Evolutionary conservation across 2,329 filamentous ascomycete species (phyloP), one percentile per base, ranked within the genome.

Genomic region (Davidsoniella neocaledoniae): DNA sequence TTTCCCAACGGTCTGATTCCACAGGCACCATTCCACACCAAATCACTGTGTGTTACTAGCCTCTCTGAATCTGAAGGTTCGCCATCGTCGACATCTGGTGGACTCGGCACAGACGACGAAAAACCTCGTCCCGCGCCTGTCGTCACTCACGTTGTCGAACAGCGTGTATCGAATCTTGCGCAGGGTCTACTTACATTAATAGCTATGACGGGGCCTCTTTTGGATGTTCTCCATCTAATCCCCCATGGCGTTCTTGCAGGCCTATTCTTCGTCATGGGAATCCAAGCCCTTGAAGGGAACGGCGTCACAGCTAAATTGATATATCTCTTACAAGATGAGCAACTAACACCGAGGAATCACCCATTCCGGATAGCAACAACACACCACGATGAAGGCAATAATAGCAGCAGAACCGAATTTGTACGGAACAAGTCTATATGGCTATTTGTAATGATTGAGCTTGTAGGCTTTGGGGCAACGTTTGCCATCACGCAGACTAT

Each of bases 401-500:
- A 7, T 42, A 23, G 17, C 7, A 68, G 69, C 44, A 63, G 67
- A n/a, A 65, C 85, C 26, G 64, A 66, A n/a, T 39, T n/a, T 16
- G 43, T 53, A 33, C 73, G 81, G n/a, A 73, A 77, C 37, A 57
- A 59, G 12, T 76, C 79, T n/a, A 68, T 87, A 54, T 87, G 82
- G 81, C 63, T 65, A 3, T 90, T 88, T 58, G 79, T 86, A 5
- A 65, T 64, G 6, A 63, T 86, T 33, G 79, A 87, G 63, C 64
- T 88, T 3, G 21, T 80, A 41, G 82, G 77, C 0, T 87, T 88
- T 57, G 83, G 71, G 2, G 83, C 79, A 19, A 90, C 84, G 0
- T 87, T 90, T 61, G 83, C 84, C 53, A 84, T 88, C 58, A 87
- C 84, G 0, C 80, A 90, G 65, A 88, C 84, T 0, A 81, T 88